A percentile compares a stretch with the other conserved stretches of the same genome.
Evolutionary conservation across 805 yeast genomes (phyloP).

Genomic region (Clavispora fructus): DNA sequence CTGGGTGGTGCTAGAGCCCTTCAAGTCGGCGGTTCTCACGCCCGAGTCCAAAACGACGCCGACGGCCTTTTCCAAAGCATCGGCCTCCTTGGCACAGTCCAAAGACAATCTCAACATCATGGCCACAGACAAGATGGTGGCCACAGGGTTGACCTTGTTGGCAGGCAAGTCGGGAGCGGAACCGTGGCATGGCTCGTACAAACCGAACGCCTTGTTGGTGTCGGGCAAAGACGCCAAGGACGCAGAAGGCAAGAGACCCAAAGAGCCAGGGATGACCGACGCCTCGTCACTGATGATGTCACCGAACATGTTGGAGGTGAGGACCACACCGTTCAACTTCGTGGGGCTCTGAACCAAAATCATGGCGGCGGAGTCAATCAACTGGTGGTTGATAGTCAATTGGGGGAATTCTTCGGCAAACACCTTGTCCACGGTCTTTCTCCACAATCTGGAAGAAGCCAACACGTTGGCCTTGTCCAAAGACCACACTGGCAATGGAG

Average conservation of each 20-base stretch:
- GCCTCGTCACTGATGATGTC: constrained; percentile 98
- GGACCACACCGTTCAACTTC: constrained; percentile 83
- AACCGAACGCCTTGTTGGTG: constrained; percentile 87
- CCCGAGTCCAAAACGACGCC: constrained; percentile 74
- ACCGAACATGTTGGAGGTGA: constrained; percentile 96
- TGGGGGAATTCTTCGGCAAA: constrained; percentile 88
- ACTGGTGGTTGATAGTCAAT: constrained; percentile 81
- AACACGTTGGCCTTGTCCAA: constrained; percentile 96
- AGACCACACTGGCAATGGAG: constrained; percentile 94
- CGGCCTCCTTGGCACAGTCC: constrained; percentile 78
- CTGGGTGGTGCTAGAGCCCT: constrained; percentile 74
- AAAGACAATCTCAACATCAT: constrained; percentile 95
- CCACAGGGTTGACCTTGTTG: constrained; percentile 91
- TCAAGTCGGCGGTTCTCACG: constrained; percentile 85
- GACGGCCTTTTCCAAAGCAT: constrained; percentile 85
- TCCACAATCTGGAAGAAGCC: constrained; percentile 95
- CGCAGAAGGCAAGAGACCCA: constrained; percentile 93
- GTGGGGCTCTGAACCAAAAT: constrained; percentile 89
- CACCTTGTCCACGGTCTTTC: constrained; percentile 84
- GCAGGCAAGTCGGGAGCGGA: constrained; percentile 91
- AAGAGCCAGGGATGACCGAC: constrained; percentile 94
- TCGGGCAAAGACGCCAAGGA: constrained; percentile 97
- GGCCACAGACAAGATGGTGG: constrained; percentile 92
- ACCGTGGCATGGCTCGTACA: constrained; percentile 98
- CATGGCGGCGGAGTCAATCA: constrained; percentile 99